These are phyloP conservation scores for Fragilariopsis cylindrus DNA, from an alignment of 108 stramenopile genomes.

Conservation along the genomic window DNA sequence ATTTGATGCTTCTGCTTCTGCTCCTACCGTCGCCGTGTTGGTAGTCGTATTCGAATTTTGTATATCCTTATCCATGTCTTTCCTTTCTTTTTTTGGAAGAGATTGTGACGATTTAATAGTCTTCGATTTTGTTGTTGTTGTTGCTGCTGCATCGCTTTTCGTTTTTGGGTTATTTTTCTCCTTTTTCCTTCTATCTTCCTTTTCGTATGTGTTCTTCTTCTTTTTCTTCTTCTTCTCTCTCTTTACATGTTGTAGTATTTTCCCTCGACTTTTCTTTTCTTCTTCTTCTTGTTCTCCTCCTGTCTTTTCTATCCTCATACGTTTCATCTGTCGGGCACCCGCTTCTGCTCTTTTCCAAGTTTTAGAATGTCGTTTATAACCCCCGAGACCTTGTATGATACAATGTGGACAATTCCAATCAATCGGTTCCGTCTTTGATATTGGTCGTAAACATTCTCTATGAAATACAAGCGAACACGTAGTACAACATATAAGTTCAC, in stretches of 20 bases:
- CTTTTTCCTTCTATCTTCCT: neutral
- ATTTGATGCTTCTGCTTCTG: neutral
- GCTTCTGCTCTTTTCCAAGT: conserved; percentile 53
- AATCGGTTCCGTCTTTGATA: conserved; percentile 52
- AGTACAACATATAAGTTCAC: conserved; percentile 85
- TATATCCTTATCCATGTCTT: neutral
- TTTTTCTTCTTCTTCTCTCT: neutral
- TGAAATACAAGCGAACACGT: conserved; percentile 95
- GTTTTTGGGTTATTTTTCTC: conserved; percentile 4
- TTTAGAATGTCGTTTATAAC: conserved; percentile 62
- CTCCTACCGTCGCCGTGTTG: neutral
- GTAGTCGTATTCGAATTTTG: too few relatives aligned
- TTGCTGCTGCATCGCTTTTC: neutral
- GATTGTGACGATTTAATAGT: neutral
- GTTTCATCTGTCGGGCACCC: conserved; percentile 76
- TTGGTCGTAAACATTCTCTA: conserved; percentile 82
- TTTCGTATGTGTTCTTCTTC: conserved; percentile 4
- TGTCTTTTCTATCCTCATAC: conserved; percentile 32
- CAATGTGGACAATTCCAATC: conserved; percentile 83
- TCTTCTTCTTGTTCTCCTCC: conserved; percentile 8
- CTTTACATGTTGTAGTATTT: conserved; percentile 17
- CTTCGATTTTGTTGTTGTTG: neutral
- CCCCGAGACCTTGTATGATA: conserved; percentile 38
- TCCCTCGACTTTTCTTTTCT: neutral
- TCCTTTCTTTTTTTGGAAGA: neutral